Base-by-base conservation (phyloP, 2,329 filamentous ascomycete genomes). In the Annulohypoxylon truncatum region DNA sequence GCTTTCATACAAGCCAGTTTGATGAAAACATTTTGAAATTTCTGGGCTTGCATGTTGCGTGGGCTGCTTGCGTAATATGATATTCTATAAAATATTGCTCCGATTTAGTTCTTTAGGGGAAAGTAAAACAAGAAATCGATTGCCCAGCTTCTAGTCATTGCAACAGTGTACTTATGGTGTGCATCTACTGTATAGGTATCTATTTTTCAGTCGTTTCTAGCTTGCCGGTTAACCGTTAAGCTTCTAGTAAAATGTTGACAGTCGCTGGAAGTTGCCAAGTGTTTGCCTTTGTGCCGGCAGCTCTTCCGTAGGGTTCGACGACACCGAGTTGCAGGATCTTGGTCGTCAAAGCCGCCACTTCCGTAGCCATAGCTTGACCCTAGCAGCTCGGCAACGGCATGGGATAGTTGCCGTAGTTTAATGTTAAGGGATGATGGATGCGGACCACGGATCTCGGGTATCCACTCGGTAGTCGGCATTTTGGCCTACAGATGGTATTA, bases 391-490 rank as follows among this genome's bases (percentile, higher is more conserved):
- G 58, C 44, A 63, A 42, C 64, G 64, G 58, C 53, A 62, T 33
- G 46, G 63, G 12, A 51, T 46, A 9, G 18, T 46, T 22, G 42
- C 47, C 47, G 62, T 31, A 53, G 35, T 6, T 22, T 18, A n/a
- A 33, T 24, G 31, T 31, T 33, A 51, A 42, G 38, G 31, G 26
- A 44, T 53, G 31, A 35, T 38, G 18, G 33, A 40, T 61, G 28
- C 52, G 35, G 57, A 52, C 38, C 42, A 29, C 68, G 68, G 68
- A 64, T 67, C 63, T 71, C 68, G 68, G 68, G 31, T 66, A 54
- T 40, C 61, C 63, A 58, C 61, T 58, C 68, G 68, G 68, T 65
- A 71, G 58, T 71, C 68, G 68, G 68, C 18, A 3, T 38, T 33
- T 26, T 13, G 13, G 26, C n/a, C 10, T 57, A 44, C 24, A 18